Conservation (phyloP, 768 basidiomycete species). For the Suillus lakei region DNA sequence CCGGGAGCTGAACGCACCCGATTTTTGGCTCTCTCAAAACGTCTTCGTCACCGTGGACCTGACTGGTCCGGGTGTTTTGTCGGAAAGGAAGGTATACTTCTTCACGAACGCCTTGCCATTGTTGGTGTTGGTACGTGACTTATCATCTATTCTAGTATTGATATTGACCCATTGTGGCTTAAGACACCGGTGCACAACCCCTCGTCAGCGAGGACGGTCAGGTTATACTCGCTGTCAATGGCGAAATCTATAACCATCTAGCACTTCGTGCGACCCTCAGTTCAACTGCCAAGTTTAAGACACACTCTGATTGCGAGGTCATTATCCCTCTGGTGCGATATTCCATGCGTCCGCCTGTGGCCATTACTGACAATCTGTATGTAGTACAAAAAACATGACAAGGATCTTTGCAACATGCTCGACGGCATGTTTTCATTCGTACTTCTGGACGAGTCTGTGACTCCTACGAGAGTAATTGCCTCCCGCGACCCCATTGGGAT, state of each 20-base stretch:
- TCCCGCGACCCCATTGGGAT: conserved; percentile 98
- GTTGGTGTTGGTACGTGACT: conserved; percentile 88
- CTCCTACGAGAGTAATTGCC: conserved; percentile 90
- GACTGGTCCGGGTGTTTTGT: conserved; percentile 99
- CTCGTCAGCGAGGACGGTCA: conserved; percentile 86
- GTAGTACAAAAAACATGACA: conserved; percentile 86
- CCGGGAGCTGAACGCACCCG: conserved; percentile 70
- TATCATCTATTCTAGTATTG: conserved; percentile 8
- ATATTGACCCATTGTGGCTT: neutral
- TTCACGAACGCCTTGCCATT: conserved; percentile 95
- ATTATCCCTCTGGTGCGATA: conserved; percentile 85
- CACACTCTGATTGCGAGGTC: conserved; percentile 97
- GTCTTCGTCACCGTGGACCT: conserved; percentile 91
- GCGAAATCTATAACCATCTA: conserved; percentile 98
- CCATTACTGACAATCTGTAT: conserved; percentile 34
- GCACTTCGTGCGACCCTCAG: conserved; percentile 73
- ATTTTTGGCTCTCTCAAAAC: conserved; percentile 86
- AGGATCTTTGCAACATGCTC: conserved; percentile 74
- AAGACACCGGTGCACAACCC: conserved; percentile 97
- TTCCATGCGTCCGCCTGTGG: neutral
- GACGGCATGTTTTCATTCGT: conserved; percentile 99
- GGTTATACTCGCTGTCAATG: conserved; percentile 89
- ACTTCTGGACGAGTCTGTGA: conserved; percentile 89
- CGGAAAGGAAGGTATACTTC: conserved; percentile 79
- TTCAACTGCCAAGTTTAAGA: conserved; percentile 82